Conservation (phyloP, 768 basidiomycete species). For the Artomyces pyxidatus region DNA sequence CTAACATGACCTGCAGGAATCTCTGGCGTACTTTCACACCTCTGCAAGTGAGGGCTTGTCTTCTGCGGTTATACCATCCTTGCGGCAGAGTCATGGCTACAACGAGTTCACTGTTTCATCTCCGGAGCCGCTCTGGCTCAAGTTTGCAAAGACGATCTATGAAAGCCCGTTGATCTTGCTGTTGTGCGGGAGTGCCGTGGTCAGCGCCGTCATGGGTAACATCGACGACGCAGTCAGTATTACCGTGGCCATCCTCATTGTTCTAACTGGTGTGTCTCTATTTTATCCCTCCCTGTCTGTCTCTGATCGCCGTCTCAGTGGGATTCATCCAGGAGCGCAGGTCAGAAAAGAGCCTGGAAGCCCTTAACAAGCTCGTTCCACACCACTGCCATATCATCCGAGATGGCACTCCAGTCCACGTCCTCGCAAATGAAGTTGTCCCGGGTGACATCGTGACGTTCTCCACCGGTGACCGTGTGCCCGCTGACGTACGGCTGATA, state of each 20-base stretch:
- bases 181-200: constrained; percentile 79
- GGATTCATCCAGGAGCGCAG: constrained; percentile 94
- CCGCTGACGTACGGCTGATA: constrained; percentile 84
- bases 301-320: constrained; percentile 35
- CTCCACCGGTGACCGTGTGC: constrained; percentile 86
- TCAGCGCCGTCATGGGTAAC: constrained; percentile 93
- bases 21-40: constrained; percentile 62
- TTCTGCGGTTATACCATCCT: constrained; percentile 47
- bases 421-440: constrained; percentile 95
- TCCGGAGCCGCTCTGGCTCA: constrained; percentile 73
- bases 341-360: constrained; percentile 91
- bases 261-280: constrained; percentile 70
- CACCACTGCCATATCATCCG: constrained; percentile 92
- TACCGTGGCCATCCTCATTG: constrained; percentile 84
- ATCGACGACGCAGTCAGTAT: constrained; percentile 93
- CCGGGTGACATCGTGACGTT: constrained; percentile 91
- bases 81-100: constrained; percentile 70
- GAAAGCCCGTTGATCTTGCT: constrained; percentile 90
- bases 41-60: constrained; percentile 56
- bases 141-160: constrained; percentile 93
- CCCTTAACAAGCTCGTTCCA: constrained; percentile 92
- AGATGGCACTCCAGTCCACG: constrained; percentile 60
- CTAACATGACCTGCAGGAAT: constrained; percentile 43
- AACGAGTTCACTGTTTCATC: constrained; percentile 89
- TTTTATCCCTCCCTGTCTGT: constrained; percentile 74